These are phyloP conservation scores for Protomyces lactucae-debilis DNA, from an alignment of 1,139 yeast genomes.

Conservation along the genomic window DNA sequence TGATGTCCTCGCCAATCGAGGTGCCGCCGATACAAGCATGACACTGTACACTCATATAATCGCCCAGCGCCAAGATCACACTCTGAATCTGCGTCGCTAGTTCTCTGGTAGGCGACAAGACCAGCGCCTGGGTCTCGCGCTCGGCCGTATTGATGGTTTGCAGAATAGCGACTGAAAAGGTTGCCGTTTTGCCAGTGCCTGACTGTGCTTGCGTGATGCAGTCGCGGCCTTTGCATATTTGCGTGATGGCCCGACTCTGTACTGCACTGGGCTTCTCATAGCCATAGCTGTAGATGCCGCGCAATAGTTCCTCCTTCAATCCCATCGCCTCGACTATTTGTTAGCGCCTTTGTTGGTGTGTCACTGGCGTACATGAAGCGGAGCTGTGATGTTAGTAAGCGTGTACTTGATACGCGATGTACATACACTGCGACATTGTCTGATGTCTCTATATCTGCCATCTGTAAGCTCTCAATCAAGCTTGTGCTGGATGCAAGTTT, in stretches of 20 bases:
- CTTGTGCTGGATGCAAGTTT: no score
- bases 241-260: constrained; percentile 97
- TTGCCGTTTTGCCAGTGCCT: constrained; percentile 99
- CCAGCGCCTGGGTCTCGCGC: constrained; percentile 73
- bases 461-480: background rate
- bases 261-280: constrained; percentile 96
- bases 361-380: background rate
- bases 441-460: background rate
- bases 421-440: background rate
- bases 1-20: constrained; percentile 82
- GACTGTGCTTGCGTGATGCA: constrained; percentile 99
- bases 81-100: constrained; percentile 96
- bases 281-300: constrained; percentile 91
- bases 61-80: constrained; percentile 89
- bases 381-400: background rate
- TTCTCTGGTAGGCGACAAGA: constrained; percentile 98
- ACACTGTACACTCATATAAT: constrained; percentile 87
- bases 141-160: constrained; percentile 56
- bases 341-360: background rate
- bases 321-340: constrained; percentile 30
- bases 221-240: constrained; percentile 93
- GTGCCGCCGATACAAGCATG: constrained; percentile 99
- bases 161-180: constrained; percentile 93
- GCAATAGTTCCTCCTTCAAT: constrained; percentile 41
- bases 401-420: background rate